A percentile compares a stretch with the other conserved stretches of the same genome.
Conservation (phyloP, 1,139 yeast species). For the Hansenula sp. region DNA sequence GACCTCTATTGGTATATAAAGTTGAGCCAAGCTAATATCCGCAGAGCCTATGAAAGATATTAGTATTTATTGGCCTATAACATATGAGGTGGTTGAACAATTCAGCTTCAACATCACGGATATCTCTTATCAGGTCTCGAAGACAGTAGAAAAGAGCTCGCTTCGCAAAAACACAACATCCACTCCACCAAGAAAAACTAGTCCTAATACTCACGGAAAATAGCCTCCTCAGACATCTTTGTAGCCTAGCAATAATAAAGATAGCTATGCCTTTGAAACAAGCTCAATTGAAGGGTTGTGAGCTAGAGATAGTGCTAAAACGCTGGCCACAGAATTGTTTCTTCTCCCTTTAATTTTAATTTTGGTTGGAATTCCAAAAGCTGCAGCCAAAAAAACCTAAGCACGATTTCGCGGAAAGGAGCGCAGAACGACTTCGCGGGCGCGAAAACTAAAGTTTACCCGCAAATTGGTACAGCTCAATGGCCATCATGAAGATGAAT, state of each 20-base stretch:
- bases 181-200: neutral
- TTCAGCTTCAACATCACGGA: neutral
- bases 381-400: neutral
- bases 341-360: neutral
- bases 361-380: neutral
- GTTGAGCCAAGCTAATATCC: constrained; percentile 90
- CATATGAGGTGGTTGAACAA: neutral
- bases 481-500: too few relatives aligned
- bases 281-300: too few relatives aligned
- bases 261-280: neutral
- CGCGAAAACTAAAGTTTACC: neutral
- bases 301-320: too few relatives aligned
- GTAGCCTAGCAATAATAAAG: neutral
- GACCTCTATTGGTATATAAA: constrained; percentile 87
- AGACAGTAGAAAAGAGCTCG: neutral
- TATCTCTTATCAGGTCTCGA: neutral
- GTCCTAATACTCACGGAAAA: constrained; percentile 48
- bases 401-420: neutral
- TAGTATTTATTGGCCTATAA: neutral
- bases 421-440: neutral
- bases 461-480: neutral
- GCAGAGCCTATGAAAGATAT: constrained; percentile 56
- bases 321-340: too few relatives aligned
- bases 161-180: neutral
- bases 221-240: constrained; percentile 52